Evolutionary conservation across 331 rosid species (phyloP).

Genomic region (Quercus phellos): DNA sequence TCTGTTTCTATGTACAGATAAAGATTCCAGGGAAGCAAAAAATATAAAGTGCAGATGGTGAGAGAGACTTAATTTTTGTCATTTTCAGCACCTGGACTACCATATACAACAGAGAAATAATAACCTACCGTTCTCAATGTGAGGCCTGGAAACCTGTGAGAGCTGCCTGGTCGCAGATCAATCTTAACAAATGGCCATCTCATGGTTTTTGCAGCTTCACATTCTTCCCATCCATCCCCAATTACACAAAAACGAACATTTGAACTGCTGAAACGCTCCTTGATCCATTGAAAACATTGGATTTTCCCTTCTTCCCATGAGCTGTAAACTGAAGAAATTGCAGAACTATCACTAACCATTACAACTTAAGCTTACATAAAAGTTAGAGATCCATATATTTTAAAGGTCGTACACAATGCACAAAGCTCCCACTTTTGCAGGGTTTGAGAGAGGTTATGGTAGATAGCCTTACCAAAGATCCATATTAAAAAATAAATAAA

Average conservation of each 20-base stretch:
- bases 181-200: constrained; percentile 83
- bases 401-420: no score
- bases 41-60: constrained; percentile 8
- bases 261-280: constrained; percentile 62
- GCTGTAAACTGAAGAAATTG: constrained; percentile 68
- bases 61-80: constrained; percentile 36
- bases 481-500: no score
- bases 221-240: constrained; percentile 97
- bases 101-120: constrained; percentile 78
- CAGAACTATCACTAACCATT: constrained; percentile 1
- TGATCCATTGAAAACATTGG: constrained; percentile 78
- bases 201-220: constrained; percentile 79
- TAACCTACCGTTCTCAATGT: constrained; percentile 54
- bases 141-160: constrained; percentile 90
- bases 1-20: constrained; percentile 19
- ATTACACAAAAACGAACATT: constrained; percentile 72
- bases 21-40: constrained; percentile 18
- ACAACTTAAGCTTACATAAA: not conserved
- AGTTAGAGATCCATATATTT: not conserved
- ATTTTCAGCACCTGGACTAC: constrained; percentile 37
- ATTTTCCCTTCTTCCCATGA: constrained; percentile 82
- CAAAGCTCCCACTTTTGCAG: no score
- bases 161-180: constrained; percentile 58
- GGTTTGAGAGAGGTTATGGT: no score
- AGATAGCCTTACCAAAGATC: no score